phyloP scores from a whole-genome alignment of 2,329 filamentous ascomycete species.

The Neonectria faginata region DNA sequence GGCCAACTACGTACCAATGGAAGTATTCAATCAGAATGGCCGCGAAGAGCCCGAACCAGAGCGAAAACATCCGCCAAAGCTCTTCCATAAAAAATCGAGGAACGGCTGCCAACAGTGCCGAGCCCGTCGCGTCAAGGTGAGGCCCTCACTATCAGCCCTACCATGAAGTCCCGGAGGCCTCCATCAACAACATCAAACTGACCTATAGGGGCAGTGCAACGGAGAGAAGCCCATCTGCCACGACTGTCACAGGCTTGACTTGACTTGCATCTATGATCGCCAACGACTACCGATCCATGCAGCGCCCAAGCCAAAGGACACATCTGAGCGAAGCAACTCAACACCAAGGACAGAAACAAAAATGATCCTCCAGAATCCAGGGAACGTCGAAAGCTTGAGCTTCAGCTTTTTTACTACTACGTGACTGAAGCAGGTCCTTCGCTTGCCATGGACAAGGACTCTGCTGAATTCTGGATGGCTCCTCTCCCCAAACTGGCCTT shows the following conservation, averaged over 20 bases:
- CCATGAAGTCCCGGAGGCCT: neutral
- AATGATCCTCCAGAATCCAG: constrained; percentile 23
- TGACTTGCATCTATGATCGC: constrained; percentile 24
- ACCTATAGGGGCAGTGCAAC: constrained; percentile 19
- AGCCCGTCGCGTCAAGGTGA: constrained; percentile 23
- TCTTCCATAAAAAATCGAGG: constrained; percentile 28
- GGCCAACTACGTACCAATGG: constrained; percentile 5
- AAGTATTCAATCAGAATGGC: neutral
- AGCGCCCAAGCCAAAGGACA: neutral
- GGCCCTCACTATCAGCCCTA: neutral
- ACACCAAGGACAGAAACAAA: neutral
- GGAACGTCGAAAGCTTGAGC: constrained; percentile 21
- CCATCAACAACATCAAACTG: neutral
- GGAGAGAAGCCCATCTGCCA: constrained; percentile 24
- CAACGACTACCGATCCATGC: neutral
- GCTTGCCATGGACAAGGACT: constrained; percentile 6
- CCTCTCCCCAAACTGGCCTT: constrained; percentile 6
- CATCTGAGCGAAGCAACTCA: neutral
- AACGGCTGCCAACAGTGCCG: constrained; percentile 28
- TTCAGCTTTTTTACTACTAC: constrained; percentile 18
- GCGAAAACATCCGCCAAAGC: constrained; percentile 19
- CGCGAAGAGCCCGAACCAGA: neutral
- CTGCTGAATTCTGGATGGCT: neutral
- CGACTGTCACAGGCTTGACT: constrained; percentile 14
- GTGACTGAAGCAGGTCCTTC: constrained; percentile 16